Evolutionary conservation across 306 rosid genomes (phyloP), one percentile per base, ranked within the genome.

Genomic region (Rosa multiflora): DNA sequence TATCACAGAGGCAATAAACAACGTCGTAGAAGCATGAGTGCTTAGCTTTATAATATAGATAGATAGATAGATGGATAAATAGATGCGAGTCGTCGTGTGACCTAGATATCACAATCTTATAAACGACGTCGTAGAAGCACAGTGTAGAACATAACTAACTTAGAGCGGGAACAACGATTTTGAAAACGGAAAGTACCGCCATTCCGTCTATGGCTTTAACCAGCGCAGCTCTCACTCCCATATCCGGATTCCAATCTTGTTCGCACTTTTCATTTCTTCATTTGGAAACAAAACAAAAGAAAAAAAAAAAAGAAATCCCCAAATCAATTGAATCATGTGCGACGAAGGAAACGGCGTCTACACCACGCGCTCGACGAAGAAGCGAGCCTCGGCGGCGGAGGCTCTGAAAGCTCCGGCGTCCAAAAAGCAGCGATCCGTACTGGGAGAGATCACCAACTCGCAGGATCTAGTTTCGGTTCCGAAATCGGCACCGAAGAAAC

Each of bases 391-490:
- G 9, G 37, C 21, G 12, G 39, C 37, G 43, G 77, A 35, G 32
- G 61, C 78, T 23, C 72, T n/a, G 42, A 77, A 86, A 39, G 47
- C 37, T 47, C 64, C 80, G 21, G 40, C 82, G 15, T 15, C 82
- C 15, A 86, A 86, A 67, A 86, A 66, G 82, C 76, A 62, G 3
- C 68, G 89, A 78, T 80, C 63, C 37, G 78, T 63, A 15, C 68
- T 86, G 29, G 82, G 78, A 15, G 84, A 82, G 7, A 62, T 86
- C 78, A 76, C 86, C 46, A 82, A 86, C 80, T 79, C 84, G 51
- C 58, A 43, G 55, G 56, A 69, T 46, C 44, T 78, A 10, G 49
- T 17, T 15, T 26, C 79, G 56, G 55, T 4, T 23, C 86, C 35
- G 68, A 32, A 67, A 70, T 73, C 78, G 37, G 72, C 55, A 32